Conservation (phyloP, 805 yeast species). For the Blastobotrys parvus region DNA sequence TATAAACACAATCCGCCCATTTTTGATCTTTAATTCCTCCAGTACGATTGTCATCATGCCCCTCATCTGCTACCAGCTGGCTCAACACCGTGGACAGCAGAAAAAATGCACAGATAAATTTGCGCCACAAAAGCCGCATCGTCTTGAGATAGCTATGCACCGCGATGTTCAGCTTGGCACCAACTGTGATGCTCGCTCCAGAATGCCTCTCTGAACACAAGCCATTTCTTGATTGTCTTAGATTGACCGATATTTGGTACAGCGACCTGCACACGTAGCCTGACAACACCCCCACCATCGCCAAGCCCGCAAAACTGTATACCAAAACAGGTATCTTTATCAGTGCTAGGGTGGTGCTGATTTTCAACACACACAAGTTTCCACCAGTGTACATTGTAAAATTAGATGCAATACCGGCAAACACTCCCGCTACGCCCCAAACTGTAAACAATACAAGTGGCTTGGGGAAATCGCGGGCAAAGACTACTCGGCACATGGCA, state of each 20-base stretch:
- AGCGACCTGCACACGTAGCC: background rate
- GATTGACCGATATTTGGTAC: background rate
- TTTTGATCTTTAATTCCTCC: background rate
- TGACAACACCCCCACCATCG: background rate
- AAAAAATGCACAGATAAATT: background rate
- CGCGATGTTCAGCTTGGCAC: background rate
- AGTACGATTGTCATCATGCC: background rate
- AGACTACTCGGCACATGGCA: background rate
- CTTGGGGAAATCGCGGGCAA: background rate
- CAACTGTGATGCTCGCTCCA: background rate
- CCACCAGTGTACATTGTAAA: background rate
- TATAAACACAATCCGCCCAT: background rate
- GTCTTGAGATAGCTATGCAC: background rate
- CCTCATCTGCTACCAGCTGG: background rate
- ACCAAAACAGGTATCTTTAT: background rate
- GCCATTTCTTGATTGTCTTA: background rate
- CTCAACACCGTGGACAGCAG: background rate
- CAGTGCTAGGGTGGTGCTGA: background rate
- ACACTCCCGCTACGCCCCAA: background rate
- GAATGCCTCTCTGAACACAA: too few relatives aligned
- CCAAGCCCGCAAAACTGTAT: background rate
- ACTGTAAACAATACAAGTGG: background rate
- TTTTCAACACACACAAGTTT: background rate
- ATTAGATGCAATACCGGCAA: constrained; percentile 2
- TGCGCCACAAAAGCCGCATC: background rate